Percentiles rank a stretch among this genome's conserved stretches.
Evolutionary conservation across 495 filamentous ascomycete genomes (phyloP).

Genomic region (Xylaria telfairii): DNA sequence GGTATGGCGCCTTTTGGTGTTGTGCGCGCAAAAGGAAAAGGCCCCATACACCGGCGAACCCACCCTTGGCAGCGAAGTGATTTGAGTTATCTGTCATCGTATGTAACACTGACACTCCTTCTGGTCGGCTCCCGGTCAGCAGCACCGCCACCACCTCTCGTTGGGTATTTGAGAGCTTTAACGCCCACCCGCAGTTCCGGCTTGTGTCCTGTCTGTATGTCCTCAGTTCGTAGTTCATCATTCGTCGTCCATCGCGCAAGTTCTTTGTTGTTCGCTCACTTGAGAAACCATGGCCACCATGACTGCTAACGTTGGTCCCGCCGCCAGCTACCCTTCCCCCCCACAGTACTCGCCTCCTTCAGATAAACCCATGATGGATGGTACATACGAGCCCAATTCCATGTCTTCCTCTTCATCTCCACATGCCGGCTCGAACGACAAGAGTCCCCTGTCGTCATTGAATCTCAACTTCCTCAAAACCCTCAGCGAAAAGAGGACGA

Average conservation of each 20-base stretch:
- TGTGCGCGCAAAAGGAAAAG: conserved; percentile 12
- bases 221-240: conserved; percentile 18
- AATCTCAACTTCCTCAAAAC: conserved; percentile 65
- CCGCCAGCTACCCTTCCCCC: conserved; percentile 50
- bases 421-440: conserved; percentile 46
- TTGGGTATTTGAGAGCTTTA: conserved; percentile 24
- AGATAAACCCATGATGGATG: conserved; percentile 42
- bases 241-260: conserved; percentile 10
- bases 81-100: conserved; percentile 29
- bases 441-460: conserved; percentile 57
- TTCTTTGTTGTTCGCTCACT: conserved; percentile 17
- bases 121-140: conserved; percentile 25
- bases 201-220: not conserved
- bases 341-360: conserved; percentile 44
- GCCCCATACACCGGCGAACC: conserved; percentile 17
- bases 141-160: conserved; percentile 26
- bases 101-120: conserved; percentile 22
- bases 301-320: conserved; percentile 33
- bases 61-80: conserved; percentile 23
- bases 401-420: conserved; percentile 54
- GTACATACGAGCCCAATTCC: conserved; percentile 42
- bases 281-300: conserved; percentile 35
- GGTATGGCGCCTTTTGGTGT: conserved; percentile 23
- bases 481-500: conserved; percentile 67
- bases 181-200: conserved; percentile 9